Evolutionary conservation across 148 eudicot genomes (phyloP).

Genomic region (Rhododendron simsii): DNA sequence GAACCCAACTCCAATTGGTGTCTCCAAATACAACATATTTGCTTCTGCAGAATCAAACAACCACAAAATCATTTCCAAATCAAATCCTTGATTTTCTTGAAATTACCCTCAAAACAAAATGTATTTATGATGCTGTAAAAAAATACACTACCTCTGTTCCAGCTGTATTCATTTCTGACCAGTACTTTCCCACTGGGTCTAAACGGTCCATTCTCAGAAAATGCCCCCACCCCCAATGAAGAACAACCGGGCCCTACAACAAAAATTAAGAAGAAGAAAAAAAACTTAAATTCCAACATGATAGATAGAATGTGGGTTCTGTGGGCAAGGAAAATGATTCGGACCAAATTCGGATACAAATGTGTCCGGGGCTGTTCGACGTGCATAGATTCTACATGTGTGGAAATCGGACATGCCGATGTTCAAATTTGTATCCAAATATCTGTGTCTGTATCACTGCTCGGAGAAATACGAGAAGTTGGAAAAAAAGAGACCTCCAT

Average conservation of each 20-base stretch:
- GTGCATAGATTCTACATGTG: not conserved
- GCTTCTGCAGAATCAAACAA: constrained; percentile 18
- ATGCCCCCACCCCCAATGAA: constrained; percentile 29
- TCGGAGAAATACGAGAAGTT: not conserved
- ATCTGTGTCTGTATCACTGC: not conserved
- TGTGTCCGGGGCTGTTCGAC: not conserved
- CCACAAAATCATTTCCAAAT: not conserved
- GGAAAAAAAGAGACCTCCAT: constrained; percentile 17
- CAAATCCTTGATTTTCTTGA: not conserved
- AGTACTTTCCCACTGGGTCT: constrained; percentile 25
- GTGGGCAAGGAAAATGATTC: not conserved
- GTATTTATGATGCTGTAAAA: not conserved
- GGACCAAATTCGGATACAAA: not conserved
- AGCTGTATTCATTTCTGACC: constrained; percentile 22
- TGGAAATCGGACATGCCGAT: not conserved
- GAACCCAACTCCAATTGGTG: constrained; percentile 30
- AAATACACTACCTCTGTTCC: constrained; percentile 19
- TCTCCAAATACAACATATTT: constrained; percentile 27
- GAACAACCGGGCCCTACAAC: constrained; percentile 30
- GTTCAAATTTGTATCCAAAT: too few relatives aligned
- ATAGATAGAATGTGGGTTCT: not conserved
- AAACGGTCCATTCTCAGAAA: constrained; percentile 27
- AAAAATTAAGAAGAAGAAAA: not conserved
- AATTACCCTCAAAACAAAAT: not conserved
- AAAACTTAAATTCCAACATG: not conserved